Evolutionary conservation across 2,329 filamentous ascomycete species (phyloP), one percentile per base, ranked within the genome.

Genomic region (Fragosphaeria purpurea): DNA sequence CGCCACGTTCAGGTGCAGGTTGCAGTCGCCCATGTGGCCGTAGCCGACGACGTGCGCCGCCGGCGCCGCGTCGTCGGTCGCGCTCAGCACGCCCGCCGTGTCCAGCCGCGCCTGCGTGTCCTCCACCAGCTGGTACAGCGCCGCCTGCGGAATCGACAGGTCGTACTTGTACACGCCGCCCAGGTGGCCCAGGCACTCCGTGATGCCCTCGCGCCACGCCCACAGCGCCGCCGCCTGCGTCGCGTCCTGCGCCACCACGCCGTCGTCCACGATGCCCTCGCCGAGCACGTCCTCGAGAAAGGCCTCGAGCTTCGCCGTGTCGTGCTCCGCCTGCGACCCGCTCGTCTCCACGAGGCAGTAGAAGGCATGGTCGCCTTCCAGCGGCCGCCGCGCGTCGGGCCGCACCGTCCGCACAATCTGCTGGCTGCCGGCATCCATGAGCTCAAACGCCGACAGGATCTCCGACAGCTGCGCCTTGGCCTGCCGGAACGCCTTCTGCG

Each of bases 101-200:
- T 77, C 75, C 57, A 98, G 76, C 48, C 83, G 82, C 48, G 79
- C 80, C 56, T 85, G 79, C 30, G 83, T 85, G 59, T 97, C 93
- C 57, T 93, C 86, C 34, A 98, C 93, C 34, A 98, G 75, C 59
- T 79, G 74, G 70, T 98, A 98, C 61, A 98, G 80, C 58, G 95
- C 84, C 10, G 79, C 69, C 33, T 98, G 76, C 1, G 93, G 93
- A 57, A 98, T 95, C 6, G 93, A 97, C 35, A 98, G 76, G 63
- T 98, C 93, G 66, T 98, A 98, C 71, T 98, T 98, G 78, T 98
- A 98, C 7, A 93, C 90, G 43, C 90, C 93, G 52, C 93, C 94
- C 69, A 86, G 88, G 66, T 96, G 89, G 55, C 87, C 87, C 32
- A 94, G 74, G 44, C 84, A 83, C 70, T 98, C 93, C 0, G 90